A percentile compares a stretch with the other conserved stretches of the same genome.
These are phyloP conservation scores for Paraphaeosphaeria sporulosa DNA, from an alignment of 2,329 filamentous ascomycete species.

Conservation along the genomic window DNA sequence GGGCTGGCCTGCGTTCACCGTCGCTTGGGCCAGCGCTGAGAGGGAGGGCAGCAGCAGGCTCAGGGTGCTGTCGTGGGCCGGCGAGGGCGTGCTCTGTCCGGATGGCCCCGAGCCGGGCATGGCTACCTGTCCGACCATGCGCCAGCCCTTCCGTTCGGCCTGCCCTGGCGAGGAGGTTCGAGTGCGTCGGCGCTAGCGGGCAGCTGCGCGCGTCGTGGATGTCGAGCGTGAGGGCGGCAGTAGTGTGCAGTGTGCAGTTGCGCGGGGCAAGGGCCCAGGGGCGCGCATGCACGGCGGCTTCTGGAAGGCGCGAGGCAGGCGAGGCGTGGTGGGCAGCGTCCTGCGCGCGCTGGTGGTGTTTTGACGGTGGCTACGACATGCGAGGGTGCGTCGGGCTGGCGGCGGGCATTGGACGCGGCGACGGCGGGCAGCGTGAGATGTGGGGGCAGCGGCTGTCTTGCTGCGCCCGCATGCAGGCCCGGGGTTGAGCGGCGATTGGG, in stretches of 20 bases:
- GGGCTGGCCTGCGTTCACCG: not conserved
- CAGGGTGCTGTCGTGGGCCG: not conserved
- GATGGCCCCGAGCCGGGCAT: constrained; percentile 5
- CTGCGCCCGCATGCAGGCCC: constrained; percentile 1
- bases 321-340: constrained; percentile 1
- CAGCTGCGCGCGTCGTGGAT: constrained; percentile 5
- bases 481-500: constrained; percentile 2
- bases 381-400: not conserved
- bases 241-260: not conserved
- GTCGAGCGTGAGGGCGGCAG: constrained; percentile 13
- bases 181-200: not conserved
- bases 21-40: constrained; percentile 20
- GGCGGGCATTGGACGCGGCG: constrained; percentile 2
- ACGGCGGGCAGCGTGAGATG: not conserved
- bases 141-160: not conserved
- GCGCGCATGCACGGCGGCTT: constrained; percentile 17
- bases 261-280: constrained; percentile 7
- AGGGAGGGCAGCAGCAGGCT: constrained; percentile 13
- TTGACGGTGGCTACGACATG: constrained; percentile 12
- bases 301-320: constrained; percentile 13
- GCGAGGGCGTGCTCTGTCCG: not conserved
- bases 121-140: constrained; percentile 5
- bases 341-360: constrained; percentile 4
- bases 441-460: constrained; percentile 5
- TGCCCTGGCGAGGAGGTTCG: not conserved